Conservation (phyloP, 1,284 basidiomycete species). For the Marasmius fiardii region DNA sequence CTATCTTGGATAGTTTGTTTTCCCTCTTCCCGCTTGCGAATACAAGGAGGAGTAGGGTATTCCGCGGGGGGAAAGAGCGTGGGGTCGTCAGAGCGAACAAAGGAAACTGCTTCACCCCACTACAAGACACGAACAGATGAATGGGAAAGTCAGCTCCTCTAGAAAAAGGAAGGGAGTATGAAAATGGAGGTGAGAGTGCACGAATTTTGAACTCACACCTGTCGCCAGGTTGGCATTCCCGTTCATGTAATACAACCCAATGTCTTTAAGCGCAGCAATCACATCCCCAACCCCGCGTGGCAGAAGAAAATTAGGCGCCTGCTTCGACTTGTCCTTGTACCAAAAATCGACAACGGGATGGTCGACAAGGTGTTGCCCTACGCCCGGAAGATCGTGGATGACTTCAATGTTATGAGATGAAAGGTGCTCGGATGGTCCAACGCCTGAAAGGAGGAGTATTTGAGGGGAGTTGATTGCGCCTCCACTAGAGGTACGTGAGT, state of each 20-base stretch:
- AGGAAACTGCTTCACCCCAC: slow-evolving; percentile 59
- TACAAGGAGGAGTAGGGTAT: slow-evolving; percentile 24
- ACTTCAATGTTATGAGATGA: slow-evolving; percentile 43
- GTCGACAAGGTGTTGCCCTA: slow-evolving; percentile 59
- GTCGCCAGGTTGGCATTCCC: slow-evolving; percentile 43
- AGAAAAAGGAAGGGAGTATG: not conserved
- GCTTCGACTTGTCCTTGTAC: slow-evolving; percentile 47
- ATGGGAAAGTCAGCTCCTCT: not conserved
- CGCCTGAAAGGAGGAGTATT: slow-evolving; percentile 68
- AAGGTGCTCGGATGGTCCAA: slow-evolving; percentile 59
- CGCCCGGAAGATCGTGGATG: slow-evolving; percentile 54
- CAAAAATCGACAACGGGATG: slow-evolving; percentile 49
- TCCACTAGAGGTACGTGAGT: slow-evolving; percentile 34
- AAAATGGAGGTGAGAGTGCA: too few relatives aligned
- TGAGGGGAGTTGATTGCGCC: slow-evolving; percentile 39
- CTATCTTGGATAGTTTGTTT: slow-evolving; percentile 38
- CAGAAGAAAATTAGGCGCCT: slow-evolving; percentile 36
- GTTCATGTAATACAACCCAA: slow-evolving; percentile 40
- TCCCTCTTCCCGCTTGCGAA: too few relatives aligned
- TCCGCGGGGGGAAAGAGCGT: slow-evolving; percentile 41
- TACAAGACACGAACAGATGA: slow-evolving; percentile 18
- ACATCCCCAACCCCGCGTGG: slow-evolving; percentile 33
- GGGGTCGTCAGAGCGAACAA: slow-evolving; percentile 53
- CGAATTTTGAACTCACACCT: slow-evolving; percentile 40
- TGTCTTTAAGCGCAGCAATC: slow-evolving; percentile 30